Percentiles rank a stretch among this genome's conserved stretches.
These are phyloP conservation scores for Piedraia hortae DNA, from an alignment of 2,329 filamentous ascomycete species.

Conservation along the genomic window DNA sequence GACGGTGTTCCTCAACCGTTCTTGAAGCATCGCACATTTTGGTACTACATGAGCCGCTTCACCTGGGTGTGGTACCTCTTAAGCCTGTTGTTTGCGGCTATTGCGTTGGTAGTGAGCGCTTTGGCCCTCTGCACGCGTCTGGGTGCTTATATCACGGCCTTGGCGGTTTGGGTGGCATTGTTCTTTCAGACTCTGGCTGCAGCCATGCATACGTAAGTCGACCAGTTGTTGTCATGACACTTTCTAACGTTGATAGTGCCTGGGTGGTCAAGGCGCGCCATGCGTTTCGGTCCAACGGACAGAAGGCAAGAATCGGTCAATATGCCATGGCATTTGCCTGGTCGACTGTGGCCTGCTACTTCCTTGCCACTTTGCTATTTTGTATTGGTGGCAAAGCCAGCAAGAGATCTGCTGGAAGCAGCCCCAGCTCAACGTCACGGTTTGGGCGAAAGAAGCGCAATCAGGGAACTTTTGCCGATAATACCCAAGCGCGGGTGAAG, in stretches of 20 bases:
- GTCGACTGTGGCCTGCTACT: constrained; percentile 37
- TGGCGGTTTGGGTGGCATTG: constrained; percentile 31
- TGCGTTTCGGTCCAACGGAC: constrained; percentile 28
- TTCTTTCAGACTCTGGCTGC: constrained; percentile 41
- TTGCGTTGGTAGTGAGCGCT: constrained; percentile 39
- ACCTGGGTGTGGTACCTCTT: constrained; percentile 81
- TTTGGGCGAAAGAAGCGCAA: constrained; percentile 22
- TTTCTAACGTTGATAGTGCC: constrained; percentile 18
- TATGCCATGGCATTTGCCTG: constrained; percentile 56
- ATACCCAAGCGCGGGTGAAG: constrained; percentile 34
- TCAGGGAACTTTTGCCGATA: constrained; percentile 27
- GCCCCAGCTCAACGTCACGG: constrained; percentile 15
- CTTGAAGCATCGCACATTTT: constrained; percentile 30
- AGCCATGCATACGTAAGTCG: constrained; percentile 45
- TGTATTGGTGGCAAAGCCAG: constrained; percentile 29
- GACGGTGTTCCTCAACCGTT: constrained; percentile 26
- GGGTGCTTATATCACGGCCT: constrained; percentile 36
- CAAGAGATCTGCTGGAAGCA: constrained; percentile 14
- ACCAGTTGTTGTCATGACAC: not conserved
- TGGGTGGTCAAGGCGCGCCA: constrained; percentile 45
- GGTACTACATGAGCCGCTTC: constrained; percentile 71
- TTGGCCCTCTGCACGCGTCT: constrained; percentile 44
- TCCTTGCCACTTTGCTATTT: constrained; percentile 40
- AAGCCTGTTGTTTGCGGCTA: constrained; percentile 46
- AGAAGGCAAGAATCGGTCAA: constrained; percentile 31